Evolutionary conservation across 371 early-diverging fungal genomes (phyloP), one percentile per base, ranked within the genome.

Genomic region (Sporodiniella umbellata): DNA sequence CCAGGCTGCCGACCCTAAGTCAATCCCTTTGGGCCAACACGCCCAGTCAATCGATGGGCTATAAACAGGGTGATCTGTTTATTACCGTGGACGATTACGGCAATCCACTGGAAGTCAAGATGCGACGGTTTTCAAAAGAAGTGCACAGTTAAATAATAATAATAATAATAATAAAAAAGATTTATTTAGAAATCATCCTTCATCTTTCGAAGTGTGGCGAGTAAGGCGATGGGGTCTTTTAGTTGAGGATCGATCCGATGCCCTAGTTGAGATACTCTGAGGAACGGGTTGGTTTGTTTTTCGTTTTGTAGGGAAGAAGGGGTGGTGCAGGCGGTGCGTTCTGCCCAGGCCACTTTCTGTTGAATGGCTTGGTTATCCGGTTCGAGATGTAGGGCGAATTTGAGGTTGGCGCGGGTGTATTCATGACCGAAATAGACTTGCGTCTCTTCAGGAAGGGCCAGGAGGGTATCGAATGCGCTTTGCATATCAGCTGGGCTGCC

Each of bases 381-480:
- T 28, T 77, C 78, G 4, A 77, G 53, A 23, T 55, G 52, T 0
- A 53, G 45, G 2, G 74, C 72, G 64, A 77, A 77, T 25, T 57
- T 61, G 22, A 88, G 71, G 49, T 92, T 91, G n/a, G 72, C 52
- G 8, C 54, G 46, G 0, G 95, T 95, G 63, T 95, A 95, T 66
- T 95, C 97, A 58, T 96, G 96, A 1, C 96, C 97, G 60, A 89
- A 90, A 54, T 88, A 97, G 15, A 96, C 90, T 43, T 79, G 66
- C 1, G 96, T 96, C 21, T 87, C 88, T 3, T 76, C 66, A 0
- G 95, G 96, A 24, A 97, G 65, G 0, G 69, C 86, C 12, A 91
- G 67, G 19, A 81, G 71, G 0, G 68, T 68, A 21, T 77, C 63
- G 31, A 96, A 72, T 4, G 90, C 86, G 24, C 75, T 65, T 68